Percentiles rank a stretch among this genome's conserved stretches.
phyloP scores from a whole-genome alignment of 2,329 filamentous ascomycete genomes.

The Cordyceps cicadae region DNA sequence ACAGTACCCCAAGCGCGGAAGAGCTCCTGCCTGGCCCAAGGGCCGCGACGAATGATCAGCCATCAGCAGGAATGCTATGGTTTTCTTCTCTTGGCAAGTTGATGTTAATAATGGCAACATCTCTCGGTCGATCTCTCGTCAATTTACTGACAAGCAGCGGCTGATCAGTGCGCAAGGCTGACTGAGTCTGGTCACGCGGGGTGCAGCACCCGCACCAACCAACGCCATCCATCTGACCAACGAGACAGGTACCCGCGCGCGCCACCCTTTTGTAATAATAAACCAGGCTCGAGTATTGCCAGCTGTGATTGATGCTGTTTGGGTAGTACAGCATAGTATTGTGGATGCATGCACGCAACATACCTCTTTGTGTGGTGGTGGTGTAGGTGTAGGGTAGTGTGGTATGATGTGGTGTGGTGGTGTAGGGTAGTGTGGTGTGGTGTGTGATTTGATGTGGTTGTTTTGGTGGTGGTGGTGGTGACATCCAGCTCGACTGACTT shows the following conservation, averaged over 20 bases:
- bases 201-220: background rate
- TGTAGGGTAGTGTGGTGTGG: background rate
- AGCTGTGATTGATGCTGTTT: background rate
- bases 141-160: background rate
- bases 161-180: slow-evolving; percentile 9
- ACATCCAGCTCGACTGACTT: background rate
- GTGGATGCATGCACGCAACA: no score
- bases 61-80: background rate
- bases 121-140: background rate
- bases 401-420: background rate
- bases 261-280: background rate
- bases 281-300: no score
- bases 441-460: background rate
- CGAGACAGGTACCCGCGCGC: slow-evolving; percentile 5
- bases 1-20: background rate
- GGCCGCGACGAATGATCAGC: background rate
- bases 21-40: background rate
- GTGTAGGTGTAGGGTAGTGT: background rate
- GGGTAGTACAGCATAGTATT: background rate
- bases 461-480: background rate
- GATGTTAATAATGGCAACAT: background rate
- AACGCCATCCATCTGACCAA: slow-evolving; percentile 9
- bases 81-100: background rate
- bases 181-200: slow-evolving; percentile 10
- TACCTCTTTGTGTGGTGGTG: background rate